These are phyloP conservation scores for Blepharisma japonicum DNA, from an alignment of 73 alveolate genomes.

Conservation along the genomic window DNA sequence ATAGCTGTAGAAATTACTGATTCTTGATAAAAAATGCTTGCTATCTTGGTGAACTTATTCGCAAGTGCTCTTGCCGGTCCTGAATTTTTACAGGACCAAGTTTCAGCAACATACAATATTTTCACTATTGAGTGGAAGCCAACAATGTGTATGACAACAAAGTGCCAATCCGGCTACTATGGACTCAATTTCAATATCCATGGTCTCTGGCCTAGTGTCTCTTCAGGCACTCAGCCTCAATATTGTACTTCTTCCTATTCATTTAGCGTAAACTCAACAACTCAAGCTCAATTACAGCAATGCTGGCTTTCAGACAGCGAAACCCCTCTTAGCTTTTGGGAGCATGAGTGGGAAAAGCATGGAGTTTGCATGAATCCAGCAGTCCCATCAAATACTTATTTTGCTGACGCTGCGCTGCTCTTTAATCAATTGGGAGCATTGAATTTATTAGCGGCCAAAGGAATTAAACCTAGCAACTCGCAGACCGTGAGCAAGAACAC, in stretches of 20 bases:
- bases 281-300: not conserved
- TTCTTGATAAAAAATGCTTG: too few species aligned
- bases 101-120: not conserved
- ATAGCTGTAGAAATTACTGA: too few species aligned
- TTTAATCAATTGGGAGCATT: not conserved
- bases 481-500: too few species aligned
- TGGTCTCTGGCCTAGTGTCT: not conserved
- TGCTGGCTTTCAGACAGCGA: constrained; percentile 8
- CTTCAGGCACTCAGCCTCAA: not conserved
- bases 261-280: not conserved
- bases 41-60: too few species aligned
- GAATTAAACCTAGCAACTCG: not conserved
- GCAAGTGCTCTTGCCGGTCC: too few species aligned
- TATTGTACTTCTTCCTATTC: not conserved
- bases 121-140: constrained; percentile 1
- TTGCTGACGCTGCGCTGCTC: not conserved
- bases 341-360: constrained; percentile 1
- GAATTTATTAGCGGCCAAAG: not conserved
- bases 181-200: not conserved
- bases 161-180: not conserved
- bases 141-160: not conserved
- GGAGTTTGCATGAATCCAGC: not conserved
- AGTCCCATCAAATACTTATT: not conserved
- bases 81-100: too few species aligned
- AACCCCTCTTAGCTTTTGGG: not conserved